Conservation (phyloP, 257 asterid genomes). For the Solanum megistacrolobum region DNA sequence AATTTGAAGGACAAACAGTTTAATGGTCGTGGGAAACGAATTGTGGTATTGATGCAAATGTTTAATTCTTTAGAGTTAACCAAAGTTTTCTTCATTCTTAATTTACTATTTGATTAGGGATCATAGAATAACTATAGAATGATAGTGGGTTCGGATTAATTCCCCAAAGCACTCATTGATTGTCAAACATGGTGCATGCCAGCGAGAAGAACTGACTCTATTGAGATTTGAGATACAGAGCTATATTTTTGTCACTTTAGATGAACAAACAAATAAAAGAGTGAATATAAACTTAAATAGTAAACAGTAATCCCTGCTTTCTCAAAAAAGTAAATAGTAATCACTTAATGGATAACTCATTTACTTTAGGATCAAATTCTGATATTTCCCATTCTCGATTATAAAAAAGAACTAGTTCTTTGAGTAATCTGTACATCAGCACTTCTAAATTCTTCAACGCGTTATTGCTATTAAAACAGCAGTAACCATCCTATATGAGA, state of each 20-base stretch:
- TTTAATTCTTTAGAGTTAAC: neutral
- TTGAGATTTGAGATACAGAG: neutral
- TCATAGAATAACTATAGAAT: neutral
- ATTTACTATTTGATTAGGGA: neutral
- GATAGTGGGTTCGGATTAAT: neutral
- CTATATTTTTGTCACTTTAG: neutral
- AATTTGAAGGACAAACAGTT: neutral
- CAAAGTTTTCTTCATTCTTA: neutral
- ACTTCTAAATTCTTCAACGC: neutral
- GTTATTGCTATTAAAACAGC: neutral
- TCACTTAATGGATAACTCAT: neutral
- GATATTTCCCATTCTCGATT: neutral
- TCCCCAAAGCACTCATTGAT: neutral
- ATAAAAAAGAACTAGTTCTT: neutral
- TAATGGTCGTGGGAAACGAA: neutral
- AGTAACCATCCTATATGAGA: constrained; percentile 8
- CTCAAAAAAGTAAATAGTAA: neutral
- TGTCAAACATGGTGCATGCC: neutral
- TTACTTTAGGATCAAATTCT: neutral
- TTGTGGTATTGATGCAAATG: neutral
- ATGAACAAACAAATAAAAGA: neutral
- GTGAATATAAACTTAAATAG: neutral
- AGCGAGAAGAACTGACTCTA: neutral
- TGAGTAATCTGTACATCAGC: neutral
- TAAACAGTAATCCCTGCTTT: neutral